Evolutionary conservation across 768 basidiomycete genomes (phyloP).

Genomic region (Tylopilus vinaceipallidus): DNA sequence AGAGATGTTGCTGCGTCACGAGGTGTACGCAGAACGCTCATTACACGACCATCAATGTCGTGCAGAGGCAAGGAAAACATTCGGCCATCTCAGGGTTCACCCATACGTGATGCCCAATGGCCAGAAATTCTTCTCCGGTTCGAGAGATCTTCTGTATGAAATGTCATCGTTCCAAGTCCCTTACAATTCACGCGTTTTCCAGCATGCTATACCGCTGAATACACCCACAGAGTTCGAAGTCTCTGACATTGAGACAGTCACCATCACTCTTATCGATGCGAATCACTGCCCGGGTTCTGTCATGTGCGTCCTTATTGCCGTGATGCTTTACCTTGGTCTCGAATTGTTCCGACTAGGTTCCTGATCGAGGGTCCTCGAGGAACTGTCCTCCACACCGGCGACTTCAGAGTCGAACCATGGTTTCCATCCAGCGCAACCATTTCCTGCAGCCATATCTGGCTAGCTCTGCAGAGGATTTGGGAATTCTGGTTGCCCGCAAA

Average conservation of each 20-base stretch:
- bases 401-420: constrained; percentile 85
- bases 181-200: neutral
- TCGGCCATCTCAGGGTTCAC: constrained; percentile 62
- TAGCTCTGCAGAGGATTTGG: constrained; percentile 21
- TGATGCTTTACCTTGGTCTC: neutral
- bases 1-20: constrained; percentile 78
- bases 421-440: constrained; percentile 69
- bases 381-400: constrained; percentile 88
- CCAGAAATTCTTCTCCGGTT: constrained; percentile 44
- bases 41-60: constrained; percentile 44
- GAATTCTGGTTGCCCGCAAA: constrained; percentile 25
- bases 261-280: constrained; percentile 80
- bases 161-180: neutral
- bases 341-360: constrained; percentile 59
- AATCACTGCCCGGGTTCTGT: constrained; percentile 95
- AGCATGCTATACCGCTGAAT: constrained; percentile 62
- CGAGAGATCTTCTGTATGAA: constrained; percentile 53
- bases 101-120: constrained; percentile 49
- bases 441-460: constrained; percentile 71
- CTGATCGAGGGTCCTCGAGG: constrained; percentile 70
- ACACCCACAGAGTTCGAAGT: constrained; percentile 63
- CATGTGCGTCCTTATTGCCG: constrained; percentile 53
- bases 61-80: constrained; percentile 45
- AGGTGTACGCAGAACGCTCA: constrained; percentile 64
- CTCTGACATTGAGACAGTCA: constrained; percentile 54